These are phyloP conservation scores for Laetiporus sulphureus DNA, from an alignment of 1,284 basidiomycete species.

Conservation along the genomic window DNA sequence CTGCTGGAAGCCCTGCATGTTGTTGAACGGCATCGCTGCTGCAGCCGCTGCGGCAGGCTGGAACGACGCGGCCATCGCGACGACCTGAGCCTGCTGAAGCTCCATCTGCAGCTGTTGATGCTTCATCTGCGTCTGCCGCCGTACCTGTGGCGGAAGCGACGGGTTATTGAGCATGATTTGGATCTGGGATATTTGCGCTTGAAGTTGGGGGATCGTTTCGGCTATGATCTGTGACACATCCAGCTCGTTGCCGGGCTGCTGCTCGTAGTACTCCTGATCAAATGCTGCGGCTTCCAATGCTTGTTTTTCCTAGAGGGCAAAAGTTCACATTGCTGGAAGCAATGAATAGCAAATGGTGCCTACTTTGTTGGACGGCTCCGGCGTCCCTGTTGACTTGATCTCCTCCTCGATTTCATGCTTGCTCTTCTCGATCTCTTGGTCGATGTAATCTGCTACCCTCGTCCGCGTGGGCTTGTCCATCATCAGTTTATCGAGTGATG, in stretches of 20 bases:
- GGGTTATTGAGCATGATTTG: constrained; percentile 73
- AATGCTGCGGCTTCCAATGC: constrained; percentile 10
- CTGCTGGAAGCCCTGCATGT: constrained; percentile 27
- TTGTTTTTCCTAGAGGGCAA: constrained; percentile 5
- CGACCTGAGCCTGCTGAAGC: constrained; percentile 66
- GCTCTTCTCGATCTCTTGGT: constrained; percentile 78
- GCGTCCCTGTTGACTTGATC: constrained; percentile 4
- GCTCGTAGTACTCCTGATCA: constrained; percentile 59
- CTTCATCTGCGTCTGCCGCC: constrained; percentile 73
- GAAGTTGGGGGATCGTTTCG: constrained; percentile 68
- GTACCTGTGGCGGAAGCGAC: constrained; percentile 59
- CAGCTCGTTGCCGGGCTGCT: constrained; percentile 49
- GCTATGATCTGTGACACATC: constrained; percentile 68
- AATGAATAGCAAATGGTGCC: neutral
- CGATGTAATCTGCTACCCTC: constrained; percentile 76
- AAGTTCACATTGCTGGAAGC: neutral
- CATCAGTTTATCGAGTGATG: constrained; percentile 78
- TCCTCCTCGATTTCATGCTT: constrained; percentile 44
- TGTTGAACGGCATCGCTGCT: constrained; percentile 10
- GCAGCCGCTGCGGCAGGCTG: constrained; percentile 37
- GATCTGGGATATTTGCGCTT: constrained; percentile 71
- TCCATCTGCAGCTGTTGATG: constrained; percentile 72
- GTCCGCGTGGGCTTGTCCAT: constrained; percentile 74
- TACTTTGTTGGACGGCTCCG: constrained; percentile 12
- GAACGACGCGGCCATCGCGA: constrained; percentile 47